Evolutionary conservation across 1,139 yeast genomes (phyloP).

Genomic region (Saccharomyces hybrid): DNA sequence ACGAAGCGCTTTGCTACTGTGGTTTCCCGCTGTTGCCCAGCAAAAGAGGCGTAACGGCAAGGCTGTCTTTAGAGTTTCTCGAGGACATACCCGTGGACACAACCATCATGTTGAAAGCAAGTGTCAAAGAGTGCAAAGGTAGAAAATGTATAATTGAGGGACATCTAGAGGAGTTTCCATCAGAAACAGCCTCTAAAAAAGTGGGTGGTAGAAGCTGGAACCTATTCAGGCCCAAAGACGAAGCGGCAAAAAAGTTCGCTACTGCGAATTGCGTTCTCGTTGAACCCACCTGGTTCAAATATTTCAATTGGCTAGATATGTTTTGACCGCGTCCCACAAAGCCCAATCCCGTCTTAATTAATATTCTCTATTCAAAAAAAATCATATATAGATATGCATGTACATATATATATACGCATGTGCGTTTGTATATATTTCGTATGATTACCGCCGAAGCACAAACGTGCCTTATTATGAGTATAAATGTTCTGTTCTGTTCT

Average conservation of each 20-base stretch:
- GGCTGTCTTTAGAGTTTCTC: conserved; percentile 55
- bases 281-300: conserved; percentile 76
- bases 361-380: conserved; percentile 20
- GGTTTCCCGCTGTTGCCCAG: conserved; percentile 83
- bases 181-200: conserved; percentile 6
- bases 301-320: conserved; percentile 48
- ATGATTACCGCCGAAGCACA: background rate
- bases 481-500: background rate
- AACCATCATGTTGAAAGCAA: conserved; percentile 60
- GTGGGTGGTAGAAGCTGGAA: conserved; percentile 4
- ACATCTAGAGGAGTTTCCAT: conserved; percentile 42
- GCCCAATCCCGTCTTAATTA: conserved; percentile 24
- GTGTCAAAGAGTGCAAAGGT: conserved; percentile 61
- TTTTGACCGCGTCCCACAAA: conserved; percentile 27
- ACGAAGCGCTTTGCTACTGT: conserved; percentile 79
- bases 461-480: background rate
- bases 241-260: conserved; percentile 36
- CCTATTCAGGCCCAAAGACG: background rate
- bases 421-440: background rate
- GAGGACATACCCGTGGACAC: conserved; percentile 60
- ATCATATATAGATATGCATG: background rate
- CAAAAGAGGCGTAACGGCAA: conserved; percentile 86
- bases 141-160: conserved; percentile 77
- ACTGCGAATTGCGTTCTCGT: conserved; percentile 57
- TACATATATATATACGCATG: background rate